phyloP scores from a whole-genome alignment of 495 filamentous ascomycete genomes.

The Hypoxylon rickii region DNA sequence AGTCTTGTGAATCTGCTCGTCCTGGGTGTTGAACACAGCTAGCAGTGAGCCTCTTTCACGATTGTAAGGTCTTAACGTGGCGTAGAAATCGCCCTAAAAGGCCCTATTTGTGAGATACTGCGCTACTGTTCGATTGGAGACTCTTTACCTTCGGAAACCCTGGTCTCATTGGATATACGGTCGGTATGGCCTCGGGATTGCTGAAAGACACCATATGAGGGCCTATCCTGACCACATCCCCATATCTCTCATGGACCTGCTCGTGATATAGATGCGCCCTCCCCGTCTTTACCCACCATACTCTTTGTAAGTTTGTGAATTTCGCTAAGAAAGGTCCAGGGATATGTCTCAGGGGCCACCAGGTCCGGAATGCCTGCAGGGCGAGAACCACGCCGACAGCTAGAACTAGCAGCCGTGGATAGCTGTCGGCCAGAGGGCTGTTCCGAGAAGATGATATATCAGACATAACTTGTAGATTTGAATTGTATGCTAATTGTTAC shows the following conservation, averaged over 20 bases:
- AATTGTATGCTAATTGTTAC: too few relatives aligned
- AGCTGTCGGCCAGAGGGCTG: neutral
- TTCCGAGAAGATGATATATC: too few relatives aligned
- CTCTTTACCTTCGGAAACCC: conserved; percentile 36
- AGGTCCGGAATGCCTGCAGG: neutral
- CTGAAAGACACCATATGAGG: conserved; percentile 52
- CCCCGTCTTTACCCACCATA: conserved; percentile 36
- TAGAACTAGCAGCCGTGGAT: neutral
- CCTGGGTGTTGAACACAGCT: conserved; percentile 42
- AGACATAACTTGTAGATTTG: too few relatives aligned
- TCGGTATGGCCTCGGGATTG: conserved; percentile 37
- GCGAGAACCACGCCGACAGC: neutral
- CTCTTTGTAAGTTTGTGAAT: conserved; percentile 42
- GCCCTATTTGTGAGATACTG: neutral
- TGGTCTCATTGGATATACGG: conserved; percentile 37
- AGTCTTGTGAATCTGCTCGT: conserved; percentile 46
- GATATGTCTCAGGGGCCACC: conserved; percentile 36
- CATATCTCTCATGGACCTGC: conserved; percentile 50
- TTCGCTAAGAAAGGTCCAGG: conserved; percentile 51
- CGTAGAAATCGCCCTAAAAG: conserved; percentile 42
- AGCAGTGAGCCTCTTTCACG: conserved; percentile 34
- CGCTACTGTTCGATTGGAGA: neutral
- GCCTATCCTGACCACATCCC: conserved; percentile 54
- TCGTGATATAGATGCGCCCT: conserved; percentile 36
- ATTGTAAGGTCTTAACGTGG: conserved; percentile 25